phyloP scores from a whole-genome alignment of 2,329 filamentous ascomycete genomes.

The Penicillium sp. region DNA sequence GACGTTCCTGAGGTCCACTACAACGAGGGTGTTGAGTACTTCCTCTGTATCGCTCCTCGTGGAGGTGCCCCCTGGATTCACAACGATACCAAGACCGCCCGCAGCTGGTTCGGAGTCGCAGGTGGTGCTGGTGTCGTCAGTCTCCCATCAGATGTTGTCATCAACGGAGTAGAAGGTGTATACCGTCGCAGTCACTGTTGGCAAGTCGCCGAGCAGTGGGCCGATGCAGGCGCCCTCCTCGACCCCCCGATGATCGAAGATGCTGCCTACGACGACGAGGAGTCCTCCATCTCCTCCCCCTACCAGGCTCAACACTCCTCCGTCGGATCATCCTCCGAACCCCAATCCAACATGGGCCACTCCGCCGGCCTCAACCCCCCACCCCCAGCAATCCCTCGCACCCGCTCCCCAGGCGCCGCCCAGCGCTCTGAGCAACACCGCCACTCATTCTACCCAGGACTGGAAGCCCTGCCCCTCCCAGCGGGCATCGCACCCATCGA shows the following conservation, averaged over 20 bases:
- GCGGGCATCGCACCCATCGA: constrained; percentile 45
- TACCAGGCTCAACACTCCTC: constrained; percentile 41
- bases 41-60: constrained; percentile 51
- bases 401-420: constrained; percentile 32
- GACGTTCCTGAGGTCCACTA: constrained; percentile 49
- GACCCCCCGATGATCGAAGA: constrained; percentile 36
- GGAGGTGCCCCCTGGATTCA: constrained; percentile 52
- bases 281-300: constrained; percentile 41
- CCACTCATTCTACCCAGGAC: constrained; percentile 45
- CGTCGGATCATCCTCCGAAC: constrained; percentile 38
- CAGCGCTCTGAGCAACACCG: constrained; percentile 42
- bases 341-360: constrained; percentile 34
- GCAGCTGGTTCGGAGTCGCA: constrained; percentile 56
- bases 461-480: constrained; percentile 48
- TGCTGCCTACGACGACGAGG: constrained; percentile 36
- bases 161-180: constrained; percentile 67
- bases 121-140: constrained; percentile 64
- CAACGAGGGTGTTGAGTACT: constrained; percentile 51
- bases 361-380: constrained; percentile 36
- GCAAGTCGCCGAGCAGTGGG: constrained; percentile 65
- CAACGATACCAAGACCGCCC: constrained; percentile 45
- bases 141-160: constrained; percentile 64
- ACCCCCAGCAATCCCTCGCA: constrained; percentile 37
- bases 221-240: constrained; percentile 42
- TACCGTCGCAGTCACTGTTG: constrained; percentile 71